Evolutionary conservation across 2,329 filamentous ascomycete genomes (phyloP).

Genomic region (Graphiopsis chlorocephala): DNA sequence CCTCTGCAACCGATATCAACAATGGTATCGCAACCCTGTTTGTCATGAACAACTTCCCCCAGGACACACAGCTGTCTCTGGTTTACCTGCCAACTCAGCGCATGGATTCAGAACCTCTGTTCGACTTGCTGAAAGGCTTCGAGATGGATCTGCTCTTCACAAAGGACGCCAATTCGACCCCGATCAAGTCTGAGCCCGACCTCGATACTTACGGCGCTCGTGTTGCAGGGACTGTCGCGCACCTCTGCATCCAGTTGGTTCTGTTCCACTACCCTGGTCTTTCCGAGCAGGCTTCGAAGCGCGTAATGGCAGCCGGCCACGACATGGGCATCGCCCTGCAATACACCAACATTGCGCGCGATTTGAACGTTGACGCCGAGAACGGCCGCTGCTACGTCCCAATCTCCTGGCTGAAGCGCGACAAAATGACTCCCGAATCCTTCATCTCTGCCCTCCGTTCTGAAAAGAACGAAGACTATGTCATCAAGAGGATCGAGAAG

Average conservation of each 20-base stretch:
- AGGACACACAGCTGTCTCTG: conserved; percentile 53
- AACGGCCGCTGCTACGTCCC: conserved; percentile 69
- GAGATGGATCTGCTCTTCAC: conserved; percentile 63
- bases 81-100: conserved; percentile 57
- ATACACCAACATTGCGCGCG: conserved; percentile 73
- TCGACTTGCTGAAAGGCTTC: conserved; percentile 65
- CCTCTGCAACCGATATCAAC: conserved; percentile 31
- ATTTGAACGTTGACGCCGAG: conserved; percentile 65
- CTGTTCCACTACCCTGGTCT: conserved; percentile 54
- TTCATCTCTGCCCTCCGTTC: conserved; percentile 45
- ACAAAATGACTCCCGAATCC: conserved; percentile 53
- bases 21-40: conserved; percentile 36
- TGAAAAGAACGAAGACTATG: conserved; percentile 39
- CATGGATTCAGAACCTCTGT: conserved; percentile 59
- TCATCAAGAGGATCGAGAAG: conserved; percentile 45
- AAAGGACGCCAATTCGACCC: conserved; percentile 31
- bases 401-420: conserved; percentile 59
- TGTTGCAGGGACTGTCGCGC: conserved; percentile 70
- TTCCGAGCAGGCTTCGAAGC: conserved; percentile 33
- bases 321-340: conserved; percentile 73
- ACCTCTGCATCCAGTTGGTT: conserved; percentile 65
- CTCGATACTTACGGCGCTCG: conserved; percentile 63
- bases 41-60: conserved; percentile 52
- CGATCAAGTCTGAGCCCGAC: conserved; percentile 58
- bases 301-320: conserved; percentile 56